Percentiles rank a stretch among this genome's conserved stretches.
Conservation (phyloP, 2,329 filamentous ascomycete species). For the Myriosclerotinia scirpicola region DNA sequence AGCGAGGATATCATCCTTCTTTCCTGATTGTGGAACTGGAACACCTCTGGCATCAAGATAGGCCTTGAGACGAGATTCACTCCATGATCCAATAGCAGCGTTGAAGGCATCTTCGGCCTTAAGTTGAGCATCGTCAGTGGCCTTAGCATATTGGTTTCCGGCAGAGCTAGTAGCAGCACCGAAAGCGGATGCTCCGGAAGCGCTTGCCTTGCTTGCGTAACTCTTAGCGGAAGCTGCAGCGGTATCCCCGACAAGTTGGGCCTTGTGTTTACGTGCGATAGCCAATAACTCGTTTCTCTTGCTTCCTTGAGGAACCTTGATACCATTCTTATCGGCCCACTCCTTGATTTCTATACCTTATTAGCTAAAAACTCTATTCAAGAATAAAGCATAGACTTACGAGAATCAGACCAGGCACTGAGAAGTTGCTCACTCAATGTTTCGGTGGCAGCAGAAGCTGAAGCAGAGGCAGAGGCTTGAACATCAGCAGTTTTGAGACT, state of each 20-base stretch:
- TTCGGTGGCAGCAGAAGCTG: constrained; percentile 67
- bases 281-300: constrained; percentile 84
- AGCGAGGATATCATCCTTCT: constrained; percentile 70
- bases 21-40: constrained; percentile 69
- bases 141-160: constrained; percentile 73
- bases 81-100: constrained; percentile 62
- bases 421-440: constrained; percentile 81
- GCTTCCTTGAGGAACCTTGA: constrained; percentile 88
- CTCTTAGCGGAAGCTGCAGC: constrained; percentile 58
- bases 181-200: constrained; percentile 59
- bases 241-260: constrained; percentile 67
- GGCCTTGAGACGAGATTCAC: constrained; percentile 71
- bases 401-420: constrained; percentile 83
- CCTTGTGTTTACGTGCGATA: constrained; percentile 83
- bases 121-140: constrained; percentile 65
- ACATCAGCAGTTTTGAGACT: constrained; percentile 66
- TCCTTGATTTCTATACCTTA: constrained; percentile 69
- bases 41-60: constrained; percentile 76
- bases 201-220: constrained; percentile 69
- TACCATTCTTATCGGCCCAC: constrained; percentile 86
- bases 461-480: constrained; percentile 60
- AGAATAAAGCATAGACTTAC: constrained; percentile 27
- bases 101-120: constrained; percentile 68
- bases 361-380: constrained; percentile 20
- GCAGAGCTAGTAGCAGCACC: constrained; percentile 74